Evolutionary conservation across 345 rosid species (phyloP).

Genomic region (Cardiospermum halicacabum): DNA sequence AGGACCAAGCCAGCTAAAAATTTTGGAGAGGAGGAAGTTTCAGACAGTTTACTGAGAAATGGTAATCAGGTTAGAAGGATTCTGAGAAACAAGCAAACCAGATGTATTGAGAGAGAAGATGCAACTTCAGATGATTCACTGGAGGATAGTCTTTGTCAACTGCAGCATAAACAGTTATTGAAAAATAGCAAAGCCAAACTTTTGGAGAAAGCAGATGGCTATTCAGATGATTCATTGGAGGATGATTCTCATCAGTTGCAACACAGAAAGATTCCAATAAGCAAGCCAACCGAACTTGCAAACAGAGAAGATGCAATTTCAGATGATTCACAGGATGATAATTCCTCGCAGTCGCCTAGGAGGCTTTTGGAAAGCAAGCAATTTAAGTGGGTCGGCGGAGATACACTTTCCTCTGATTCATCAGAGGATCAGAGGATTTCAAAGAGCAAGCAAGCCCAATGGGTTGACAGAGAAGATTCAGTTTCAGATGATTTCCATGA

Average conservation of each 20-base stretch:
- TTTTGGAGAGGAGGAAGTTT: constrained; percentile 42
- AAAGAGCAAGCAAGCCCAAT: constrained; percentile 40
- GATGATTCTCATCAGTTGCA: constrained; percentile 15
- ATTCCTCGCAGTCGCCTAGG: constrained; percentile 10
- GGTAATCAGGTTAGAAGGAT: constrained; percentile 25
- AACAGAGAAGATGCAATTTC: constrained; percentile 30
- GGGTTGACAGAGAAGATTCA: constrained; percentile 27
- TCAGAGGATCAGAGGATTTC: constrained; percentile 31
- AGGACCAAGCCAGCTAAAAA: constrained; percentile 23
- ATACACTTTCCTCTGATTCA: constrained; percentile 28
- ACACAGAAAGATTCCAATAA: constrained; percentile 20
- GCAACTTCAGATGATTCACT: constrained; percentile 39
- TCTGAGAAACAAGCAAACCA: constrained; percentile 23
- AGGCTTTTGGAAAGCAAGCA: constrained; percentile 18
- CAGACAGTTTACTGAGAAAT: constrained; percentile 45
- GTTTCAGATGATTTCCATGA: constrained; percentile 38
- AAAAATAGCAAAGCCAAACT: constrained; percentile 25
- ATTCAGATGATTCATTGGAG: constrained; percentile 26
- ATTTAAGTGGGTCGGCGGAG: constrained; percentile 14
- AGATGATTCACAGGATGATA: constrained; percentile 24
- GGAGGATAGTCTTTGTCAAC: constrained; percentile 19
- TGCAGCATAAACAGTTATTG: constrained; percentile 16
- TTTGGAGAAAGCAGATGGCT: constrained; percentile 18
- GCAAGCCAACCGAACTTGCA: constrained; percentile 19
- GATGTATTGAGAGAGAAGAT: constrained; percentile 27